Conservation (phyloP, 768 basidiomycete genomes). For the Pisolithus tinctorius region DNA sequence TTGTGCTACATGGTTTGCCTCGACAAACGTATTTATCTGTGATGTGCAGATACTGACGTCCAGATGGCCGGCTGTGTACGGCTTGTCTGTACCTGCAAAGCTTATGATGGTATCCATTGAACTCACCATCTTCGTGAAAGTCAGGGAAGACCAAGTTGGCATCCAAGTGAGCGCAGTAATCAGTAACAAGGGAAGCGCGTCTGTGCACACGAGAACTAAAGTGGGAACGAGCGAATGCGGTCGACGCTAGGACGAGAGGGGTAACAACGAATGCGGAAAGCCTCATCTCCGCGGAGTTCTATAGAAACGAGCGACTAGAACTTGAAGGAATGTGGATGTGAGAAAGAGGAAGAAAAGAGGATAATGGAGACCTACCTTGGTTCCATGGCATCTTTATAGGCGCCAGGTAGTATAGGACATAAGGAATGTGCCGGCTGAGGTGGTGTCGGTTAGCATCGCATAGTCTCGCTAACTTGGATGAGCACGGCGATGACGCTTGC, state of each 20-base stretch:
- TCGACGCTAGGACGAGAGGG: slow-evolving; percentile 14
- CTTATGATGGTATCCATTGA: too few species aligned
- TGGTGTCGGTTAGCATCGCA: slow-evolving; percentile 4
- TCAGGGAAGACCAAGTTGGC: slow-evolving; percentile 14
- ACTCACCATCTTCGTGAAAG: slow-evolving; percentile 7
- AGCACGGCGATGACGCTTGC: too few species aligned
- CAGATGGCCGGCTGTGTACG: slow-evolving; percentile 20
- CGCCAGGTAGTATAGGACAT: not conserved
- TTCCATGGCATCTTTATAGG: slow-evolving; percentile 2
- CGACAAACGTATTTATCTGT: slow-evolving; percentile 17
- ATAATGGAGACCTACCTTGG: not conserved
- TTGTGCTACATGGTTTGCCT: slow-evolving; percentile 16
- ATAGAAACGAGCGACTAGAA: slow-evolving; percentile 1
- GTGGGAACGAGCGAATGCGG: slow-evolving; percentile 10
- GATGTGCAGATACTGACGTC: slow-evolving; percentile 25
- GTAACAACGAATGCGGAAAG: slow-evolving; percentile 3
- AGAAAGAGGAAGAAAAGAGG: not conserved
- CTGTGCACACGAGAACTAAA: slow-evolving; percentile 1
- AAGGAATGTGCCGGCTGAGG: slow-evolving; percentile 4
- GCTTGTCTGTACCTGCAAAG: slow-evolving; percentile 9
- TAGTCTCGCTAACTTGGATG: too few species aligned
- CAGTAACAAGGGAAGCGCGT: slow-evolving; percentile 1
- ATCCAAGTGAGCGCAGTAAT: slow-evolving; percentile 13
- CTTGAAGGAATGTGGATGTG: not conserved
- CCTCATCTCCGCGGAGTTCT: slow-evolving; percentile 10